Percentiles rank a stretch among this genome's conserved stretches.
phyloP scores from a whole-genome alignment of 257 asterid species.

The Penstemon davidsonii region DNA sequence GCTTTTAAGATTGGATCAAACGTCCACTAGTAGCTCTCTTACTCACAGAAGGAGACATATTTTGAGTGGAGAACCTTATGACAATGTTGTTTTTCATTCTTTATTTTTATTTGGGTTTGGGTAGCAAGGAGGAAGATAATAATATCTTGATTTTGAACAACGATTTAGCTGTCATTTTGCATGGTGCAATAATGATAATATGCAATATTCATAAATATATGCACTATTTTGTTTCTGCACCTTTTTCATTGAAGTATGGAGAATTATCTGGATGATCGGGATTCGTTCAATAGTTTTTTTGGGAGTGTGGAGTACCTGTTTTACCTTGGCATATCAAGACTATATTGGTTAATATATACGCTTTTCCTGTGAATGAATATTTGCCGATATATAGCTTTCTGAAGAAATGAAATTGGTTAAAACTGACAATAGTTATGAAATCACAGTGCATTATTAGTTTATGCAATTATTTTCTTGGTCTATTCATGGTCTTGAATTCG shows the following conservation, averaged over 20 bases:
- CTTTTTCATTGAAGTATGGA: neutral
- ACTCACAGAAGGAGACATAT: neutral
- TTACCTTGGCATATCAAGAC: neutral
- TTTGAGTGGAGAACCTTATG: constrained; percentile 1
- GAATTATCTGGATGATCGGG: neutral
- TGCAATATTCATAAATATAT: neutral
- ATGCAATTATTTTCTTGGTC: neutral
- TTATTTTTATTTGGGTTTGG: neutral
- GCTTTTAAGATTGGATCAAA: too few relatives aligned
- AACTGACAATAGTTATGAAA: neutral
- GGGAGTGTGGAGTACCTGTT: neutral
- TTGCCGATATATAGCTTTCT: neutral
- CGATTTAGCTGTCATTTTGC: neutral
- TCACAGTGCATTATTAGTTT: neutral
- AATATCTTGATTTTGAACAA: constrained; percentile 8
- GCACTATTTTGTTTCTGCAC: neutral
- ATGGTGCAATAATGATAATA: neutral
- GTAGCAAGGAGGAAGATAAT: neutral
- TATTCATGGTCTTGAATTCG: constrained; percentile 9
- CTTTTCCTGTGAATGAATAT: neutral
- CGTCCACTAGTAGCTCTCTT: neutral
- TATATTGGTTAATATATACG: neutral
- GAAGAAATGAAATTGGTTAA: neutral
- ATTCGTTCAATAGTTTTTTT: neutral
- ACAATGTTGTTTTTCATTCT: neutral